Conservation (phyloP, 2,329 filamentous ascomycete species). For the Allantophomopsis cytisporea region DNA sequence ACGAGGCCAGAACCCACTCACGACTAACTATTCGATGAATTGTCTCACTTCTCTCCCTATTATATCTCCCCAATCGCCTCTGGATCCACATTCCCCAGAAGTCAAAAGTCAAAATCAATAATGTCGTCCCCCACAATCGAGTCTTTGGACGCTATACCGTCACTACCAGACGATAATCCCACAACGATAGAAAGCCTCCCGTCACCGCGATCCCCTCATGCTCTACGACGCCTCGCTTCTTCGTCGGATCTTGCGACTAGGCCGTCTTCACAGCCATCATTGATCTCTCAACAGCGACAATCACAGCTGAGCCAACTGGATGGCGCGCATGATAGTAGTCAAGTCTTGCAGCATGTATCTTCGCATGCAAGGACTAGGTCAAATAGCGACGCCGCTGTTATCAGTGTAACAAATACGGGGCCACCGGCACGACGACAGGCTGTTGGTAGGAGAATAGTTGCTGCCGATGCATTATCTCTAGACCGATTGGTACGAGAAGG, state of each 20-base stretch:
- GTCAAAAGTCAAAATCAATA: too few species aligned
- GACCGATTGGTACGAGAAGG: constrained; percentile 73
- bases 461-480: constrained; percentile 45
- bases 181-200: constrained; percentile 14
- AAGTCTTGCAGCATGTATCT: too few species aligned
- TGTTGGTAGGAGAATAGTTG: constrained; percentile 30
- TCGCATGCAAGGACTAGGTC: constrained; percentile 43
- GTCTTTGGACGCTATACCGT: too few species aligned
- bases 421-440: constrained; percentile 28
- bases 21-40: too few species aligned
- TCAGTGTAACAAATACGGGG: constrained; percentile 21
- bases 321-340: too few species aligned
- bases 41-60: too few species aligned
- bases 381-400: constrained; percentile 55
- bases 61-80: too few species aligned
- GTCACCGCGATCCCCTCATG: constrained; percentile 51
- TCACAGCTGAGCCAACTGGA: constrained; percentile 22
- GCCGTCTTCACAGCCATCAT: constrained; percentile 32
- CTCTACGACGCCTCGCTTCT: constrained; percentile 31
- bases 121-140: too few species aligned
- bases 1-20: too few species aligned
- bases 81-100: too few species aligned
- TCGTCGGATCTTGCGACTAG: neutral
- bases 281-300: constrained; percentile 50
- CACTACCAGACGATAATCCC: too few species aligned